phyloP scores from a whole-genome alignment of 169 alveolate species.

The Plasmodium gaboni region DNA sequence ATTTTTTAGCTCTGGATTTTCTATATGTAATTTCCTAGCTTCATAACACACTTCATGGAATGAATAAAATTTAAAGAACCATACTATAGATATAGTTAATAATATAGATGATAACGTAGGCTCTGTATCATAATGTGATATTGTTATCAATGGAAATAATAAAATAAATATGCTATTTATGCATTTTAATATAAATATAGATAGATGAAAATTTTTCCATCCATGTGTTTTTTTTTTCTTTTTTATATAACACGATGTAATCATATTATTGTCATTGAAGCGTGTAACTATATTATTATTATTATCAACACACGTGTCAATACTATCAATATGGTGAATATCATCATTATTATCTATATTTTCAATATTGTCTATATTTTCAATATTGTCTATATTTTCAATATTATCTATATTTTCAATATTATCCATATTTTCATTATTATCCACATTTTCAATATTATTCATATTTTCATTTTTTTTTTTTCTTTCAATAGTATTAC shows the following conservation, averaged over 20 bases:
- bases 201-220: constrained; percentile 78
- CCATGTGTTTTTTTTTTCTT: constrained; percentile 12
- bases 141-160: constrained; percentile 88
- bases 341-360: background rate
- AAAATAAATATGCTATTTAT: constrained; percentile 86
- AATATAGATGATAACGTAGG: constrained; percentile 88
- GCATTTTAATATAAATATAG: constrained; percentile 82
- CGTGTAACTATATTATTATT: too few relatives aligned
- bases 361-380: background rate
- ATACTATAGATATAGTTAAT: constrained; percentile 90
- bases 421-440: too few relatives aligned
- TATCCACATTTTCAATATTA: background rate
- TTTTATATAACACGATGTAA: background rate
- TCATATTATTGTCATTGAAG: too few relatives aligned
- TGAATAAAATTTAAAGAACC: constrained; percentile 90
- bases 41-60: constrained; percentile 95
- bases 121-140: constrained; percentile 83
- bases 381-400: background rate
- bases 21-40: constrained; percentile 85
- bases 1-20: constrained; percentile 70
- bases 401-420: background rate
- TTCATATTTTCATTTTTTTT: background rate
- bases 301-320: too few relatives aligned
- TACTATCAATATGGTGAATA: background rate
- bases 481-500: background rate